Conservation (phyloP, 129 eudicot genomes). For the Artemisia tridentata region DNA sequence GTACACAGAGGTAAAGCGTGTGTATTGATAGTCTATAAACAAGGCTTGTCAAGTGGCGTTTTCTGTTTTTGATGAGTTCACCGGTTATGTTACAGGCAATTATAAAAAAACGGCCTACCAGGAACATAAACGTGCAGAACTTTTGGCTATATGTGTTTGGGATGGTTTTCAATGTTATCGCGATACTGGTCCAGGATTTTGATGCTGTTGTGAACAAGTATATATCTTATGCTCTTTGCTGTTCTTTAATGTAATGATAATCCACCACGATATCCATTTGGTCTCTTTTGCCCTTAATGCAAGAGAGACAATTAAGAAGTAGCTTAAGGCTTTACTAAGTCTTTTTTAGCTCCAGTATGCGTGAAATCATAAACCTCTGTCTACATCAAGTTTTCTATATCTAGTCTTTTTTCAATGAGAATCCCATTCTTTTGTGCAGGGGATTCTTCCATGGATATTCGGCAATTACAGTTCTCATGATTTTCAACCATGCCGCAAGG, state of each 20-base stretch:
- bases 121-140: conserved; percentile 99
- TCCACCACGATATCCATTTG: neutral
- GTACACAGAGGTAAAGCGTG: conserved; percentile 82
- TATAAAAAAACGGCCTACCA: conserved; percentile 87
- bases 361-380: neutral
- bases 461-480: conserved; percentile 83
- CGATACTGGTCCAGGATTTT: conserved; percentile 87
- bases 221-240: conserved; percentile 12
- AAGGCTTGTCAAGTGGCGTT: conserved; percentile 2
- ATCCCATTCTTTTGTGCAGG: conserved; percentile 43
- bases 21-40: neutral
- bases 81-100: conserved; percentile 59
- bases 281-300: neutral
- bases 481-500: conserved; percentile 70
- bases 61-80: conserved; percentile 9
- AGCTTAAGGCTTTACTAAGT: conserved; percentile 4
- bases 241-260: conserved; percentile 2
- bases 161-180: conserved; percentile 84
- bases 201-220: conserved; percentile 91
- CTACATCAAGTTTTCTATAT: conserved; percentile 1
- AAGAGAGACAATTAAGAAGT: conserved; percentile 4
- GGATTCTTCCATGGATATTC: conserved; percentile 99
- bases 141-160: conserved; percentile 99
- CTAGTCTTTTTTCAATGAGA: neutral
- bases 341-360: neutral